phyloP scores from a whole-genome alignment of 1,284 basidiomycete genomes.

The Irpex rosettiformis region DNA sequence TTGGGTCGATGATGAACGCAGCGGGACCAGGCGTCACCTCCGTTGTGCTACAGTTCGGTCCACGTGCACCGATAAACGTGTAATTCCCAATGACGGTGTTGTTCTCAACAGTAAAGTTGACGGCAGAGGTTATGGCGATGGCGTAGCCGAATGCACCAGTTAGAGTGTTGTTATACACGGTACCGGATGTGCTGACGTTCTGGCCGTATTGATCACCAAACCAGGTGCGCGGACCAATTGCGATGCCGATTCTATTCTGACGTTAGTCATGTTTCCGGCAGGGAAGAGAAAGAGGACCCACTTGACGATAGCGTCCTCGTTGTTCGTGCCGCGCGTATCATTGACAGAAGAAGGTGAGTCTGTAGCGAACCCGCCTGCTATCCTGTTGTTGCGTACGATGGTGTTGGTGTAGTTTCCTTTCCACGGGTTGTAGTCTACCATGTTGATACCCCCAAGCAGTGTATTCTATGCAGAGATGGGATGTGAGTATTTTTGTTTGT shows the following conservation, averaged over 20 bases:
- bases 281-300: constrained; percentile 28
- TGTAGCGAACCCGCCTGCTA: constrained; percentile 67
- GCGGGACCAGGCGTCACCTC: constrained; percentile 50
- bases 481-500: constrained; percentile 1
- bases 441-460: constrained; percentile 74
- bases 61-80: constrained; percentile 71
- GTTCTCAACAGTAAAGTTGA: constrained; percentile 63
- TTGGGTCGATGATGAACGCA: constrained; percentile 56
- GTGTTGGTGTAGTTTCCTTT: constrained; percentile 68
- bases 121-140: constrained; percentile 62
- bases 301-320: constrained; percentile 67
- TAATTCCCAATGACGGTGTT: constrained; percentile 70
- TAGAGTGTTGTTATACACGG: constrained; percentile 63
- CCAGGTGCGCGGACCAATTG: constrained; percentile 78
- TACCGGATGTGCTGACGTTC: constrained; percentile 59
- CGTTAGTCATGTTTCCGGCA: constrained; percentile 3
- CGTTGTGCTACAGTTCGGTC: constrained; percentile 62
- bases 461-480: constrained; percentile 44
- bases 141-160: constrained; percentile 72
- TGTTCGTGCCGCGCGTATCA: constrained; percentile 51
- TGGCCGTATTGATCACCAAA: constrained; percentile 60
- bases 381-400: constrained; percentile 68
- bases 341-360: constrained; percentile 31
- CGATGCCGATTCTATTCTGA: constrained; percentile 57
- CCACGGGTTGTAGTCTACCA: constrained; percentile 79